Evolutionary conservation across 495 filamentous ascomycete genomes (phyloP), one percentile per base, ranked within the genome.

Genomic region (Alectoria sarmentosa): DNA sequence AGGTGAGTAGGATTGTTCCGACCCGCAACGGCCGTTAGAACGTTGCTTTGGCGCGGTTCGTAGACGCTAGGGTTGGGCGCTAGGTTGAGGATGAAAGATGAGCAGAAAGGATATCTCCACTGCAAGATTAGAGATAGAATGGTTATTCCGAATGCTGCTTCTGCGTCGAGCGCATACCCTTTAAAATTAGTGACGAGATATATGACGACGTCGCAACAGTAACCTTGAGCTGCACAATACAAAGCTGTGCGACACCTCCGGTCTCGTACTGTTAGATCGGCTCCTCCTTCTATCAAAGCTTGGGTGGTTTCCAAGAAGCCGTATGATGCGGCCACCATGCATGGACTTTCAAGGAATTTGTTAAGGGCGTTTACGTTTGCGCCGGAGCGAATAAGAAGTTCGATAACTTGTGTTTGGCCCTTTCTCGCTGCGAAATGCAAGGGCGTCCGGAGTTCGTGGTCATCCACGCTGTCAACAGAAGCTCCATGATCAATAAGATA

Each of bases 401-500:
- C n/a, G 26, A 56, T 44, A 38, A 55, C 4, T 37, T 65, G 36
- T 37, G 28, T 42, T 61, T 6, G 23, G 26, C 41, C 57, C 17
- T 32, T 9, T 7, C 41, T 17, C 15, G 28, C 30, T 55, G 56
- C 64, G 26, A 52, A 17, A 21, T 70, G 64, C 23, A 71, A 60
- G 10, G 72, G 49, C 11, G 69, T 66, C 32, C 52, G 36, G 13
- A 44, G 61, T 52, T n/a, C n/a, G n/a, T 60, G 34, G 56, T 57
- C 57, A 64, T 69, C 63, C 15, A 58, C 54, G 17, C 61, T 37
- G 1, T 57, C 61, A 8, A 60, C 61, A 58, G 65, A 59, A 28
- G 71, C 72, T 17, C 69, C 71, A 41, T 58, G 34, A 11, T 46
- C 42, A 1, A 73, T 56, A 30, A 73, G 60, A 28, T 58, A 52